These are phyloP conservation scores for Lichtheimia ramosa DNA, from an alignment of 371 early-diverging fungal genomes.

Conservation along the genomic window DNA sequence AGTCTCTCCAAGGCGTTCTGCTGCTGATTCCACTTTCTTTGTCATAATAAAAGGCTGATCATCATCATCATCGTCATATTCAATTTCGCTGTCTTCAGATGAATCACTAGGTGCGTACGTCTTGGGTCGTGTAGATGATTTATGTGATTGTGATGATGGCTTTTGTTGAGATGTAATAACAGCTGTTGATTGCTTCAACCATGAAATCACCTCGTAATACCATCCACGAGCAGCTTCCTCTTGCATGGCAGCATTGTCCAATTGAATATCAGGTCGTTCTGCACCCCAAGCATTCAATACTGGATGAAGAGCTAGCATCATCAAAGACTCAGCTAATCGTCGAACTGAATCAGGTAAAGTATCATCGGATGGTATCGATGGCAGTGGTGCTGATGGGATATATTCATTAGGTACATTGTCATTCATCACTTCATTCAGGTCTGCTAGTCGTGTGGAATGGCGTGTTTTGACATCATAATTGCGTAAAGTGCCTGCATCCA, in stretches of 20 bases:
- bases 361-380: neutral
- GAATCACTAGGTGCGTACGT: constrained; percentile 2
- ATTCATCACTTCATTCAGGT: neutral
- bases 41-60: constrained; percentile 8
- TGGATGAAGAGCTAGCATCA: constrained; percentile 28
- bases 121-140: neutral
- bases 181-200: constrained; percentile 17
- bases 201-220: constrained; percentile 25
- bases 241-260: constrained; percentile 17
- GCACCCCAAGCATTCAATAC: constrained; percentile 31
- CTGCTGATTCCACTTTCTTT: constrained; percentile 26
- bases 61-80: constrained; percentile 8
- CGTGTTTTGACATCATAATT: constrained; percentile 3
- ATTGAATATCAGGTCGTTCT: neutral
- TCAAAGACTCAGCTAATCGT: constrained; percentile 21
- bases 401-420: neutral
- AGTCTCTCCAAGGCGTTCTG: constrained; percentile 29
- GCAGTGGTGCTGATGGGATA: neutral
- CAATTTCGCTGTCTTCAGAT: neutral
- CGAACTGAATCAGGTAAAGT: constrained; percentile 24
- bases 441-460: constrained; percentile 1
- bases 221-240: constrained; percentile 20
- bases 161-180: neutral
- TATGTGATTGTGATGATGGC: neutral
- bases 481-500: constrained; percentile 7